A percentile compares a stretch with the other conserved stretches of the same genome.
These are phyloP conservation scores for Microcyclospora tardicrescens DNA, from an alignment of 2,329 filamentous ascomycete species.

Conservation along the genomic window DNA sequence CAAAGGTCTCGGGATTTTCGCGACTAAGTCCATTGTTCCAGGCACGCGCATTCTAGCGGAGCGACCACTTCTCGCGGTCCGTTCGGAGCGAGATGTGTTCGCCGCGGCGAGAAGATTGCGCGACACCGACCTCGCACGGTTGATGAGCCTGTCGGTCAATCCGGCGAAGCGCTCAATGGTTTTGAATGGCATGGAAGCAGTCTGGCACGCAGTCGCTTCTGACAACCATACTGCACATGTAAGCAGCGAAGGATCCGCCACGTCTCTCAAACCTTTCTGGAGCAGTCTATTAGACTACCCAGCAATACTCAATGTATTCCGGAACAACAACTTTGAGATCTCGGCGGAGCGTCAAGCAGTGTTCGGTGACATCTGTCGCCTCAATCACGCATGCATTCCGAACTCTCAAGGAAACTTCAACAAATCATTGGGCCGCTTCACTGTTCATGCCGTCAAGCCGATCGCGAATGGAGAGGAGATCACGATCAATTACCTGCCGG, in stretches of 20 bases:
- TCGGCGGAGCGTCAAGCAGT: slow-evolving; percentile 16
- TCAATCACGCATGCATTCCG: slow-evolving; percentile 28
- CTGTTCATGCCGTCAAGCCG: slow-evolving; percentile 23
- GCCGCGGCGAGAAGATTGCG: slow-evolving; percentile 10
- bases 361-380: slow-evolving; percentile 23
- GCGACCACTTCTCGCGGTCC: slow-evolving; percentile 23
- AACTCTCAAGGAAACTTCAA: slow-evolving; percentile 28
- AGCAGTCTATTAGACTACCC: slow-evolving; percentile 5
- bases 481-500: slow-evolving; percentile 22
- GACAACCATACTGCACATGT: background rate
- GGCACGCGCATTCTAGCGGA: slow-evolving; percentile 32
- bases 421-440: slow-evolving; percentile 9
- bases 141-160: slow-evolving; percentile 6
- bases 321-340: slow-evolving; percentile 19
- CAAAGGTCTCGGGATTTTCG: slow-evolving; percentile 31
- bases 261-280: slow-evolving; percentile 1
- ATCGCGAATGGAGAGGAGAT: slow-evolving; percentile 27
- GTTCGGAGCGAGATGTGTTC: slow-evolving; percentile 9
- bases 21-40: slow-evolving; percentile 23
- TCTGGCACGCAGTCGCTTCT: slow-evolving; percentile 5
- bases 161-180: slow-evolving; percentile 3
- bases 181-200: slow-evolving; percentile 5
- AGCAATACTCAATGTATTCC: slow-evolving; percentile 14
- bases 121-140: slow-evolving; percentile 8
- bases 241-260: background rate